Conservation (phyloP, 192 early-diverging fungal genomes). For the Entomortierella lignicola region DNA sequence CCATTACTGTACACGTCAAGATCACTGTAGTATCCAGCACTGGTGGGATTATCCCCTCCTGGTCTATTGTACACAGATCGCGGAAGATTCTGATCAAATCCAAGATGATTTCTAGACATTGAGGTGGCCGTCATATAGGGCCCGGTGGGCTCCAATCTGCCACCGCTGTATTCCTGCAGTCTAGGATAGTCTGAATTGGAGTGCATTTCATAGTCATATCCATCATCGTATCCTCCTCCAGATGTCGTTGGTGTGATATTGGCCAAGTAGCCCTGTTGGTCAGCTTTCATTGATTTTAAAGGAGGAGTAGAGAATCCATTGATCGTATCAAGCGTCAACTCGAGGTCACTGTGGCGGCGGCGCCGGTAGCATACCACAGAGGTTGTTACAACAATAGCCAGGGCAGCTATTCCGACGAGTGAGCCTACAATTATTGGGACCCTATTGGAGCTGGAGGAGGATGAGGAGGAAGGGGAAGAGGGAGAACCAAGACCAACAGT, state of each 20-base stretch:
- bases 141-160: neutral
- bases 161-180: neutral
- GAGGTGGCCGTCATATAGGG: slow-evolving; percentile 21
- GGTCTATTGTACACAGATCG: slow-evolving; percentile 33
- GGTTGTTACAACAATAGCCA: slow-evolving; percentile 20
- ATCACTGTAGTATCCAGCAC: slow-evolving; percentile 24
- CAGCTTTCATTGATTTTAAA: slow-evolving; percentile 8
- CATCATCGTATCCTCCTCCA: slow-evolving; percentile 41
- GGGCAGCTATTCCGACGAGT: slow-evolving; percentile 22
- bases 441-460: slow-evolving; percentile 7
- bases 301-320: no score
- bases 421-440: slow-evolving; percentile 36
- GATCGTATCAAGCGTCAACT: slow-evolving; percentile 27
- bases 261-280: neutral
- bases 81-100: slow-evolving; percentile 37
- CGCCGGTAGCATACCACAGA: slow-evolving; percentile 32
- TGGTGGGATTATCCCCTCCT: neutral
- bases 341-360: slow-evolving; percentile 14
- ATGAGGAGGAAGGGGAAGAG: slow-evolving; percentile 10
- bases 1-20: neutral
- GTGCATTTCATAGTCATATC: slow-evolving; percentile 43
- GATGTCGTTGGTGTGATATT: slow-evolving; percentile 12
- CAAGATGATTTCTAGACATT: slow-evolving; percentile 1
- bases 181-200: slow-evolving; percentile 16
- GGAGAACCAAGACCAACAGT: no score